A percentile compares a stretch with the other conserved stretches of the same genome.
phyloP scores from a whole-genome alignment of 495 filamentous ascomycete genomes.

The Penicillium dipodomyicola region DNA sequence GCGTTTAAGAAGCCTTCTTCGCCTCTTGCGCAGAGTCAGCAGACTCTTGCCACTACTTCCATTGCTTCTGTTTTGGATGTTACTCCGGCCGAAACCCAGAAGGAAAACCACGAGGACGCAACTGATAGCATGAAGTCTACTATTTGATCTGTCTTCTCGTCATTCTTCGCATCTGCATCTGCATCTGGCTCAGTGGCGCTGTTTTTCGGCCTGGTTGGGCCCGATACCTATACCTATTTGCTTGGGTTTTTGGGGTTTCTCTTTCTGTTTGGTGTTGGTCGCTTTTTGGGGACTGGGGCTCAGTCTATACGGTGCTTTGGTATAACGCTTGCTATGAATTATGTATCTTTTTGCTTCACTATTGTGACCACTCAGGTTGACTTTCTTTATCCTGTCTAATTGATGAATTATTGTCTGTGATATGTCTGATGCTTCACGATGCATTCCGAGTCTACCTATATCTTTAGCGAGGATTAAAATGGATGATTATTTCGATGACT shows the following conservation, averaged over 20 bases:
- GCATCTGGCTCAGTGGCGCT: conserved; percentile 24
- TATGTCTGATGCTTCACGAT: conserved; percentile 24
- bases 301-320: background rate
- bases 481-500: conserved; percentile 5
- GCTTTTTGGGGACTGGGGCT: conserved; percentile 9
- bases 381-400: conserved; percentile 10
- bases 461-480: conserved; percentile 15
- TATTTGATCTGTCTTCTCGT: conserved; percentile 1
- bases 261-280: background rate
- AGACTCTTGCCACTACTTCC: conserved; percentile 19
- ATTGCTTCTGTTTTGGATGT: conserved; percentile 36
- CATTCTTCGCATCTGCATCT: conserved; percentile 15
- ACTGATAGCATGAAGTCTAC: conserved; percentile 4
- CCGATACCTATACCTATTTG: conserved; percentile 11
- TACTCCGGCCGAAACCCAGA: conserved; percentile 34
- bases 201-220: conserved; percentile 7
- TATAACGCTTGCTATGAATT: conserved; percentile 14
- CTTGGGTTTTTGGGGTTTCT: conserved; percentile 9
- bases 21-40: conserved; percentile 10
- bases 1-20: conserved; percentile 24
- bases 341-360: conserved; percentile 17
- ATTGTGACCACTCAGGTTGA: conserved; percentile 4
- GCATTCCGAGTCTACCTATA: conserved; percentile 5
- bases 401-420: conserved; percentile 8
- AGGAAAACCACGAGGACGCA: background rate